Percentiles rank a stretch among this genome's conserved stretches.
Conservation (phyloP, 2,329 filamentous ascomycete species). For the Epichloe hybrida region DNA sequence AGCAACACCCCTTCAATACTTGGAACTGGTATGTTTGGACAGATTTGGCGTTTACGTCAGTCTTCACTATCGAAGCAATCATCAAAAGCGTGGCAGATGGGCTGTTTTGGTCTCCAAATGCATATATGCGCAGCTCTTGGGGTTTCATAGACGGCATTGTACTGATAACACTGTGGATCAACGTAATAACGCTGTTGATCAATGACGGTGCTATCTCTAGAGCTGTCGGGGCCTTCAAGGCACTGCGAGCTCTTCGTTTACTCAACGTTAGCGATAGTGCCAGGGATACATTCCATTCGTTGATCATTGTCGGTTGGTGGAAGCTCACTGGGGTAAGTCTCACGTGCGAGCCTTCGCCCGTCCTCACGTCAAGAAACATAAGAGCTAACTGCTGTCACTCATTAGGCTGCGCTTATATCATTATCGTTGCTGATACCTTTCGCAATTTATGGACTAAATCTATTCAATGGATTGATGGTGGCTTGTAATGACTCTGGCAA, state of each 20-base stretch:
- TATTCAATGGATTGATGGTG: constrained; percentile 75
- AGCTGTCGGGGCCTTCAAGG: constrained; percentile 93
- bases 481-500: constrained; percentile 55
- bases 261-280: constrained; percentile 95
- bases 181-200: constrained; percentile 69
- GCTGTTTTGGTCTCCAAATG: constrained; percentile 92
- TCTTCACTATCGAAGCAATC: constrained; percentile 75
- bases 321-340: constrained; percentile 69
- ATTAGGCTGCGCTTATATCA: constrained; percentile 72
- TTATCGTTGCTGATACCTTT: constrained; percentile 90
- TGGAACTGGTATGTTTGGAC: constrained; percentile 92
- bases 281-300: constrained; percentile 88
- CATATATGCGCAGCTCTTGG: constrained; percentile 93
- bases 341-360: no score
- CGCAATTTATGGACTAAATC: constrained; percentile 85
- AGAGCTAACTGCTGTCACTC: constrained; percentile 6
- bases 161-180: constrained; percentile 87
- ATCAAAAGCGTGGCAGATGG: constrained; percentile 95
- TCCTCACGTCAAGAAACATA: neutral
- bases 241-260: constrained; percentile 75
- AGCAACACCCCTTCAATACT: constrained; percentile 41
- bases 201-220: constrained; percentile 76
- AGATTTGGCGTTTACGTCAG: constrained; percentile 73
- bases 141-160: constrained; percentile 90
- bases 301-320: constrained; percentile 87